Conservation (phyloP, 2,329 filamentous ascomycete species). For the Exophiala calicioides region DNA sequence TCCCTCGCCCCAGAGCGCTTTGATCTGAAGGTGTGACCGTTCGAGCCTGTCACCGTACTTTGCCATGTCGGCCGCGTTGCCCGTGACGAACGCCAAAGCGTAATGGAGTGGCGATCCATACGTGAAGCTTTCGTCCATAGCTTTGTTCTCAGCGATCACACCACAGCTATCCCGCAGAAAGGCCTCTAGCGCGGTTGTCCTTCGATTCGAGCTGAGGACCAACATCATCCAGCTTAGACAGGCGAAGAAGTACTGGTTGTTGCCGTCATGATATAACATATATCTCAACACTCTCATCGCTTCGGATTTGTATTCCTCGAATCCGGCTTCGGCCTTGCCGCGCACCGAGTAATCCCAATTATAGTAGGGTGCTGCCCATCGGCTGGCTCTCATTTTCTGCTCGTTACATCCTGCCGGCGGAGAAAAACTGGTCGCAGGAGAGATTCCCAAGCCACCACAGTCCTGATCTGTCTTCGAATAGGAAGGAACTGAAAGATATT, state of each 20-base stretch:
- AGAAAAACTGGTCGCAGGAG: no score
- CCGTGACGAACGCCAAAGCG: slow-evolving; percentile 11
- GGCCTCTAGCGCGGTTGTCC: slow-evolving; percentile 8
- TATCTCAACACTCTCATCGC: slow-evolving; percentile 15
- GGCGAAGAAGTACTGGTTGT: slow-evolving; percentile 22
- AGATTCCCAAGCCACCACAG: no score
- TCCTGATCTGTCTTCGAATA: no score
- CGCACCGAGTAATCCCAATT: slow-evolving; percentile 6
- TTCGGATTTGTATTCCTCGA: slow-evolving; percentile 8
- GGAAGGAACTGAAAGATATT: no score
- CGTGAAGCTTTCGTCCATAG: slow-evolving; percentile 6
- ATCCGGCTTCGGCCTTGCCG: background rate
- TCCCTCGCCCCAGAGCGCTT: slow-evolving; percentile 11
- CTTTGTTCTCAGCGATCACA: slow-evolving; percentile 10
- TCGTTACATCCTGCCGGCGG: no score
- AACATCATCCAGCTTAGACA: slow-evolving; percentile 18
- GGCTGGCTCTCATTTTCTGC: slow-evolving; percentile 14
- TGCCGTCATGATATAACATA: slow-evolving; percentile 13
- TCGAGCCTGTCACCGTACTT: slow-evolving; percentile 10
- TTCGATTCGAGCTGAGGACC: slow-evolving; percentile 15
- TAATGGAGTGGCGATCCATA: slow-evolving; percentile 19
- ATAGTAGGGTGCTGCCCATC: slow-evolving; percentile 17
- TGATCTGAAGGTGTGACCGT: slow-evolving; percentile 10
- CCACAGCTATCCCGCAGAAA: slow-evolving; percentile 17
- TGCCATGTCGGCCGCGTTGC: slow-evolving; percentile 6